These are phyloP conservation scores for Whalleya microplaca DNA, from an alignment of 2,329 filamentous ascomycete species.

Conservation along the genomic window DNA sequence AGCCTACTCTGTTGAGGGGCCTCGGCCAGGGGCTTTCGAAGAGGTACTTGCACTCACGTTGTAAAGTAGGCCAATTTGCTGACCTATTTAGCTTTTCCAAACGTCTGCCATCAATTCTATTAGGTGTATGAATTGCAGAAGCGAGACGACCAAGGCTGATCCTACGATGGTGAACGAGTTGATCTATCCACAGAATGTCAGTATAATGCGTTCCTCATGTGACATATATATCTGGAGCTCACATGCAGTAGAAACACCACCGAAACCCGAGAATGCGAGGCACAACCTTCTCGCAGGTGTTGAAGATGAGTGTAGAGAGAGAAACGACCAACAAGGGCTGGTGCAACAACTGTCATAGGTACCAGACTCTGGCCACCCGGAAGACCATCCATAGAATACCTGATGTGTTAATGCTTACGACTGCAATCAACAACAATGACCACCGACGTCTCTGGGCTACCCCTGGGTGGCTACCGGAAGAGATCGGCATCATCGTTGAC, in stretches of 20 bases:
- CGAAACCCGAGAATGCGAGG: conserved; percentile 56
- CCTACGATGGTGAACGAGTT: conserved; percentile 85
- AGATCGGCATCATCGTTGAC: conserved; percentile 90
- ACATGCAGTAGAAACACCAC: conserved; percentile 46
- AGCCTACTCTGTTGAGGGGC: conserved; percentile 37
- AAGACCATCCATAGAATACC: conserved; percentile 85
- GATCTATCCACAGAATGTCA: conserved; percentile 68
- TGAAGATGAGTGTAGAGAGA: conserved; percentile 91
- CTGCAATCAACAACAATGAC: conserved; percentile 71
- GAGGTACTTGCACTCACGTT: conserved; percentile 50
- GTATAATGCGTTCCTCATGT: conserved; percentile 24
- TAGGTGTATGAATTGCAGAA: conserved; percentile 82
- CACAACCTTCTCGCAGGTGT: conserved; percentile 81
- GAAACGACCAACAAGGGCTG: conserved; percentile 89
- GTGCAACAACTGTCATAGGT: conserved; percentile 89
- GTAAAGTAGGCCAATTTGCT: conserved; percentile 14
- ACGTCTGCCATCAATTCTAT: conserved; percentile 76
- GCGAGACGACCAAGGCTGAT: conserved; percentile 80
- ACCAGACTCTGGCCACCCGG: conserved; percentile 83
- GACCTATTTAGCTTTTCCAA: conserved; percentile 56
- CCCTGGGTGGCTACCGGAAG: conserved; percentile 88
- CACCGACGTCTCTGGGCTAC: conserved; percentile 84
- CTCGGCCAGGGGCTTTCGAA: conserved; percentile 57
- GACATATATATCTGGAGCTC: conserved; percentile 19
- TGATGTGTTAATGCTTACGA: conserved; percentile 86